Evolutionary conservation across 1,139 yeast species (phyloP).

Genomic region (Debaryomycetaceae sp.): DNA sequence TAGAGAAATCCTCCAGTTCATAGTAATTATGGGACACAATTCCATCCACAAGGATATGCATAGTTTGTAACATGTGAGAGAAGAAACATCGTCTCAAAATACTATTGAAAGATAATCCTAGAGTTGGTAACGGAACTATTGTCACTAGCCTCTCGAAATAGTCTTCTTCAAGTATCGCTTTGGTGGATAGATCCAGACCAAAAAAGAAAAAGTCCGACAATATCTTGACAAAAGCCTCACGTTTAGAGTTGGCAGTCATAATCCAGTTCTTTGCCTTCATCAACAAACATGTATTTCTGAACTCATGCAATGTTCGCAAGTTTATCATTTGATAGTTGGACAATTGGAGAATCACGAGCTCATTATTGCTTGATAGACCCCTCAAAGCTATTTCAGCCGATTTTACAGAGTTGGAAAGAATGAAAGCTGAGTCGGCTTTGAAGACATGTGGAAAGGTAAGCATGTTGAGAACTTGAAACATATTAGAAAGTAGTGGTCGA

Average conservation of each 20-base stretch:
- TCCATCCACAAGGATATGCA: constrained; percentile 23
- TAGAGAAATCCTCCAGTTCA: constrained; percentile 17
- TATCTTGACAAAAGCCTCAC: constrained; percentile 30
- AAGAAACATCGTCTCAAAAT: constrained; percentile 40
- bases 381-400: constrained; percentile 66
- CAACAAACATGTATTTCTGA: constrained; percentile 31
- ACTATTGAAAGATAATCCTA: constrained; percentile 36
- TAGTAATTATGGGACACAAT: constrained; percentile 21
- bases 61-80: constrained; percentile 35
- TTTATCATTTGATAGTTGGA: constrained; percentile 58
- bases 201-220: constrained; percentile 36
- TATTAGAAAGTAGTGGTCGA: constrained; percentile 27
- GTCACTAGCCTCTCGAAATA: constrained; percentile 52
- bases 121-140: constrained; percentile 40
- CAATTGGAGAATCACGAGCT: constrained; percentile 52
- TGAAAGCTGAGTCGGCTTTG: constrained; percentile 32
- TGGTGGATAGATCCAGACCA: constrained; percentile 21
- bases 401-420: constrained; percentile 55
- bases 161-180: constrained; percentile 42
- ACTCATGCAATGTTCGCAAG: constrained; percentile 52
- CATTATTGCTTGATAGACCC: constrained; percentile 41
- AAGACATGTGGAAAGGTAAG: constrained; percentile 39
- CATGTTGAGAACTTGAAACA: constrained; percentile 34
- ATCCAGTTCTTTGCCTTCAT: constrained; percentile 32
- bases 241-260: constrained; percentile 20